phyloP scores from a whole-genome alignment of 768 basidiomycete species.

The Agaricus subrufescens region DNA sequence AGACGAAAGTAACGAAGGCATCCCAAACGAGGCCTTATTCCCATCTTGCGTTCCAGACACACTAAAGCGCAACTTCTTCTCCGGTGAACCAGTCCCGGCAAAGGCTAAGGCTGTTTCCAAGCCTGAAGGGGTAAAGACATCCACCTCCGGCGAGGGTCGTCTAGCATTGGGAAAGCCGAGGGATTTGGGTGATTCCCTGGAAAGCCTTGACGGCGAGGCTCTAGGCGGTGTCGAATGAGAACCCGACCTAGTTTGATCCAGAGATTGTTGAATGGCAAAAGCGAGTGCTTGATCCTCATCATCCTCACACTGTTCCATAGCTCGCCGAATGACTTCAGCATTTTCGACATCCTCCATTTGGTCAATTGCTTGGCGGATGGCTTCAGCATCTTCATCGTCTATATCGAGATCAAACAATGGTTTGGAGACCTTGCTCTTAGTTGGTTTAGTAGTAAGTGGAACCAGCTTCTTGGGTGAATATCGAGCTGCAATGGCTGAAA shows the following conservation, averaged over 20 bases:
- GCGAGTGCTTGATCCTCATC: constrained; percentile 56
- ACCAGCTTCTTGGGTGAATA: constrained; percentile 33
- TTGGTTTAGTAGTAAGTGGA: constrained; percentile 20
- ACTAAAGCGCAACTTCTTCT: neutral
- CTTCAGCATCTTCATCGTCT: constrained; percentile 41
- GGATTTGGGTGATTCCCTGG: neutral
- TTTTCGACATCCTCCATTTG: constrained; percentile 47
- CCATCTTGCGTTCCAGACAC: constrained; percentile 1
- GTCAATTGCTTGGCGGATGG: constrained; percentile 12
- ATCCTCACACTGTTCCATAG: constrained; percentile 27
- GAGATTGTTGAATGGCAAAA: constrained; percentile 58
- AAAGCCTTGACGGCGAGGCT: neutral
- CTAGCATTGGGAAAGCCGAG: constrained; percentile 8
- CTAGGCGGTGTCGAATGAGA: neutral
- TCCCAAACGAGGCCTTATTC: constrained; percentile 19
- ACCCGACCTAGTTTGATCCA: constrained; percentile 30
- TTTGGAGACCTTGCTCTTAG: constrained; percentile 29
- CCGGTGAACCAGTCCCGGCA: constrained; percentile 48
- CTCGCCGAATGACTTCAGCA: constrained; percentile 9
- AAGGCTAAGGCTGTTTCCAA: constrained; percentile 68
- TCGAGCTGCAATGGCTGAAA: constrained; percentile 53
- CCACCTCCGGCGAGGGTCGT: constrained; percentile 15
- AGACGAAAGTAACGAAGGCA: constrained; percentile 22
- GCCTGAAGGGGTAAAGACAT: constrained; percentile 39
- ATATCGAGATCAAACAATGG: constrained; percentile 50